These are phyloP conservation scores for Daldinia caldariorum DNA, from an alignment of 495 filamentous ascomycete species.

Conservation along the genomic window DNA sequence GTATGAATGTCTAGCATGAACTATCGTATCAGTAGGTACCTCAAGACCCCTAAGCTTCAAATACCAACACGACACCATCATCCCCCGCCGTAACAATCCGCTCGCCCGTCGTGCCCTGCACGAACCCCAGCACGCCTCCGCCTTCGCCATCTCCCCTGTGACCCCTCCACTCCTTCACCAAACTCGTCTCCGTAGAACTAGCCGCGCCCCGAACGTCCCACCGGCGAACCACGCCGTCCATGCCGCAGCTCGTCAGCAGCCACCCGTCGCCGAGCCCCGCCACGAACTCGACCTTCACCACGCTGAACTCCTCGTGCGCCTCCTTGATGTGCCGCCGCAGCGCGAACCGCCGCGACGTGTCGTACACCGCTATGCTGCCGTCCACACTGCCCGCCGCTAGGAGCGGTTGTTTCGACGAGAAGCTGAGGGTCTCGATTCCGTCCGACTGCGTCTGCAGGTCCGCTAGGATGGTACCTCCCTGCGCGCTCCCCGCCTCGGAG, in stretches of 20 bases:
- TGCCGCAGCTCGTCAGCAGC: constrained; percentile 81
- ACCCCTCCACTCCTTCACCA: constrained; percentile 82
- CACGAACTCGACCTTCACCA: constrained; percentile 93
- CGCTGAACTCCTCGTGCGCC: constrained; percentile 82
- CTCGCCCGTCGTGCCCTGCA: constrained; percentile 73
- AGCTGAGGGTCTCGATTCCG: constrained; percentile 84
- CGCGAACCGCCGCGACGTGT: constrained; percentile 83
- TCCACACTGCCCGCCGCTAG: constrained; percentile 92
- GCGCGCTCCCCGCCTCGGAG: constrained; percentile 51
- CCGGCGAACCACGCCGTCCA: constrained; percentile 85
- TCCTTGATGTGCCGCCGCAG: constrained; percentile 79
- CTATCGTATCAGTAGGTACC: background rate
- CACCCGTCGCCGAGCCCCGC: constrained; percentile 56
- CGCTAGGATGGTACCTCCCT: constrained; percentile 76
- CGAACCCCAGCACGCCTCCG: constrained; percentile 89
- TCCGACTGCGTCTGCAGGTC: constrained; percentile 69
- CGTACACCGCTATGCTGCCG: constrained; percentile 87
- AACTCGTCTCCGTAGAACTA: constrained; percentile 64
- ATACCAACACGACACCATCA: constrained; percentile 77
- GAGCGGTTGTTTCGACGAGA: constrained; percentile 77
- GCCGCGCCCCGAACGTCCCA: constrained; percentile 90
- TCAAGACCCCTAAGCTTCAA: constrained; percentile 60
- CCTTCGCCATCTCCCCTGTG: constrained; percentile 83
- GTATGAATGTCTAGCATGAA: background rate
- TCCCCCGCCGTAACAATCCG: constrained; percentile 88